Evolutionary conservation across 2,329 filamentous ascomycete genomes (phyloP), one percentile per base, ranked within the genome.

Genomic region (Aspergillus sp.): DNA sequence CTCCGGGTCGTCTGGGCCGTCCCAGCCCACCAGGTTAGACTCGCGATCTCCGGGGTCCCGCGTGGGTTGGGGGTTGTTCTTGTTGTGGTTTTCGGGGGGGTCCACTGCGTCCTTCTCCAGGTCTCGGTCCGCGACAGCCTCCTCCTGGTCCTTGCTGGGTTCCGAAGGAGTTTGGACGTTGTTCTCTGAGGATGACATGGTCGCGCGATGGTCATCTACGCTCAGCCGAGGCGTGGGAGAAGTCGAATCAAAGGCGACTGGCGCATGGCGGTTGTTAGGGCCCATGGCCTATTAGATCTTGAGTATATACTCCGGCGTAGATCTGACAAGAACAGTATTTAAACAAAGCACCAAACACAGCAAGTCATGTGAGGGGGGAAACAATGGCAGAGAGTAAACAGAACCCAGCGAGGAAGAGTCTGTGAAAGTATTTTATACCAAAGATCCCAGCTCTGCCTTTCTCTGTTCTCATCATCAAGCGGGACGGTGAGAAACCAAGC

Each of bases 1-100:
- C 29, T 60, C 60, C 3, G 58, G 60, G 51, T 65, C 62, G 39
- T 64, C 53, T 2, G 59, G 61, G 4, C 62, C 62, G 42, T 64
- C 55, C 57, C 58, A 65, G 29, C 60, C 57, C 7, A 65, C 62
- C 19, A 65, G 39, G 41, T 62, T 61, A 19, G 19, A 19, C 19
- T 19, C 19, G 19, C 19, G 19, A 19, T 19, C 19, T 19, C 19
- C 19, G 19, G 61, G 58, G 28, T 64, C 62, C 43, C 55, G 52
- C 28, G 49, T 45, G 26, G 52, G 41, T 26, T 26, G 9, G 33
- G 48, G 47, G 34, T 46, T 38, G 32, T 43, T 43, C 29, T 56
- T 52, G n/a, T 49, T 12, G 30, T 51, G 48, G 36, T 39, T 44
- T 6, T 6, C 30, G 30, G 30, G 30, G 8, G 30, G 6, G 30